Evolutionary conservation across 2,329 filamentous ascomycete species (phyloP), one percentile per base, ranked within the genome.

Genomic region (Colletotrichum sp.): DNA sequence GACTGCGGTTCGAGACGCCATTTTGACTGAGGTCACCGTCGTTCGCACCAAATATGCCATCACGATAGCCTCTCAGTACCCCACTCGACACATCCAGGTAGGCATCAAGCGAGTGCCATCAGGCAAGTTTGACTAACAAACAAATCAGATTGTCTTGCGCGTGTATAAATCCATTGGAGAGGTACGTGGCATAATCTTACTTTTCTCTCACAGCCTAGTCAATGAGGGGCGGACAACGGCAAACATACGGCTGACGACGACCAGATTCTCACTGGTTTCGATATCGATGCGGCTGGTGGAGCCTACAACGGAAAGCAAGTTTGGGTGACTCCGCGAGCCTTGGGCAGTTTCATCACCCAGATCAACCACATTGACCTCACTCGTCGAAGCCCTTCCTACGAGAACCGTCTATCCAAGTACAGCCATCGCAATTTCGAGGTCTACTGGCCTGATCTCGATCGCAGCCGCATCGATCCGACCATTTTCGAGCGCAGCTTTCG

Each of bases 11-110:
- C 91, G 91, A 58, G 93, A 97, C 82, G 91, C 93, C 5, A 92
- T 97, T 67, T 86, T 97, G 27, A 90, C 92, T n/a, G 95, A 98
- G 82, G 94, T 93, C 1, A 96, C 94, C 0, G 94, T 94, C 0
- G 91, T 98, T 59, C 90, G 95, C 43, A 97, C 95, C 21, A 97
- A 96, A 85, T 93, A 97, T 79, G 93, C 95, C 12, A 92, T 98
- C 71, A 97, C 95, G 0, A 97, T 98, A 79, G 94, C 91, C 38
- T 95, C 93, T 58, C 92, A 96, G 81, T 96, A 97, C 79, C 95
- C 95, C 0, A 95, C 92, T 43, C 92, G 95, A 3, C 95, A 97
- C 80, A 89, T 97, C 5, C 94, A 91, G 83, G 87, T 88, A 80
- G 69, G 79, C 12, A 38, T 13, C n/a, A 51, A 51, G 21, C 36